Percentiles rank a stretch among this genome's conserved stretches.
phyloP scores from a whole-genome alignment of 106 monocot species.

The Gastrodia elata region DNA sequence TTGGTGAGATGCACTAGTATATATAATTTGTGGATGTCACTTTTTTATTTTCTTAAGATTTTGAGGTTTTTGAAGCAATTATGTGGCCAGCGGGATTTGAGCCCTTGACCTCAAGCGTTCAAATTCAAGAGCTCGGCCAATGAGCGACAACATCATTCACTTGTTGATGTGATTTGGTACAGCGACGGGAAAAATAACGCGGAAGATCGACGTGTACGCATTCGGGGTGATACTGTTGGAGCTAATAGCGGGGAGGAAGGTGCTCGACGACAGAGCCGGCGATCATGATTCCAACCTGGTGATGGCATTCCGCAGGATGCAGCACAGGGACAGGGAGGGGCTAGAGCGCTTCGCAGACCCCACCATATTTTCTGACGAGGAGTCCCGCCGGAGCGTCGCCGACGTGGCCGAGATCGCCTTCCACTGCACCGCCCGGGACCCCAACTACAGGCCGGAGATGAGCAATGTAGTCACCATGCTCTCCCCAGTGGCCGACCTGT shows the following conservation, averaged over 20 bases:
- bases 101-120: too few species aligned
- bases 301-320: slow-evolving; percentile 35
- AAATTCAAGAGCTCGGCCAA: too few species aligned
- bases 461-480: slow-evolving; percentile 74
- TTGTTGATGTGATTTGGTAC: too few species aligned
- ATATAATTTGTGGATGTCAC: too few species aligned
- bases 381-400: slow-evolving; percentile 24
- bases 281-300: slow-evolving; percentile 60
- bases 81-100: too few species aligned
- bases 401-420: slow-evolving; percentile 67
- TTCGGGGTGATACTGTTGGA: slow-evolving; percentile 90
- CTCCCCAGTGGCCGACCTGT: slow-evolving; percentile 57
- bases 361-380: slow-evolving; percentile 35
- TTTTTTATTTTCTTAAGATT: too few species aligned
- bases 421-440: slow-evolving; percentile 83
- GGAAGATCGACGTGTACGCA: slow-evolving; percentile 87
- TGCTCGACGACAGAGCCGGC: slow-evolving; percentile 59
- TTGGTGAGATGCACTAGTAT: too few species aligned
- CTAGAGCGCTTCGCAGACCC: slow-evolving; percentile 47
- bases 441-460: slow-evolving; percentile 74
- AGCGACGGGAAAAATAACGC: slow-evolving; percentile 83
- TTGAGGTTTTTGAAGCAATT: too few species aligned
- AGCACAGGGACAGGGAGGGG: slow-evolving; percentile 24
- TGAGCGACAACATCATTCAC: too few species aligned
- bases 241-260: slow-evolving; percentile 63